Conservation (phyloP, 306 rosid genomes). For the Prunus fruticosa region DNA sequence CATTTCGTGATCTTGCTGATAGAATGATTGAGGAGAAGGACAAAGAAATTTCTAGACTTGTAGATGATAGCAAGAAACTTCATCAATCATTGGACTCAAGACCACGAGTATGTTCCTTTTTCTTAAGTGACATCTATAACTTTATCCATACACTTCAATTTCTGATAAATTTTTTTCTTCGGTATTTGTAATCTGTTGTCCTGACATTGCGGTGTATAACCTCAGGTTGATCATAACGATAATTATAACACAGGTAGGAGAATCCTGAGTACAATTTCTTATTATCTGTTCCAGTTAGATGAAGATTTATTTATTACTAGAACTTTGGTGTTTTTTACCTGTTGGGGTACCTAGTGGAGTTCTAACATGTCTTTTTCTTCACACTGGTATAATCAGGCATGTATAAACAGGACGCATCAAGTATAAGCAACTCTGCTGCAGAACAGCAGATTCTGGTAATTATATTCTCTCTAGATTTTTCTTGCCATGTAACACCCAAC, state of each 20-base stretch:
- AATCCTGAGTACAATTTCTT: slow-evolving; percentile 14
- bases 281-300: slow-evolving; percentile 11
- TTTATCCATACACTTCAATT: slow-evolving; percentile 18
- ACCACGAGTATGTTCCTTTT: slow-evolving; percentile 48
- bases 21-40: slow-evolving; percentile 92
- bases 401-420: slow-evolving; percentile 58
- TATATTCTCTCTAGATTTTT: slow-evolving; percentile 18
- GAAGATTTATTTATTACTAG: slow-evolving; percentile 2
- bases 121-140: background rate
- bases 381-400: slow-evolving; percentile 50
- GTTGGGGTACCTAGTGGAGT: slow-evolving; percentile 7
- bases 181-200: slow-evolving; percentile 20
- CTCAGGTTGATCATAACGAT: slow-evolving; percentile 58
- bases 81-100: slow-evolving; percentile 72
- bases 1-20: slow-evolving; percentile 92
- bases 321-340: background rate
- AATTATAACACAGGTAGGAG: slow-evolving; percentile 60
- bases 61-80: slow-evolving; percentile 74
- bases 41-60: slow-evolving; percentile 74
- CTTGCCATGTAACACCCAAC: slow-evolving; percentile 1
- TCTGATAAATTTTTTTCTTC: background rate
- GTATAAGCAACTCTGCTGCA: slow-evolving; percentile 57
- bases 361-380: slow-evolving; percentile 25
- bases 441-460: slow-evolving; percentile 96
- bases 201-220: slow-evolving; percentile 31